Evolutionary conservation across 2,329 filamentous ascomycete species (phyloP).

Genomic region (Stagonosporopsis tanaceti): DNA sequence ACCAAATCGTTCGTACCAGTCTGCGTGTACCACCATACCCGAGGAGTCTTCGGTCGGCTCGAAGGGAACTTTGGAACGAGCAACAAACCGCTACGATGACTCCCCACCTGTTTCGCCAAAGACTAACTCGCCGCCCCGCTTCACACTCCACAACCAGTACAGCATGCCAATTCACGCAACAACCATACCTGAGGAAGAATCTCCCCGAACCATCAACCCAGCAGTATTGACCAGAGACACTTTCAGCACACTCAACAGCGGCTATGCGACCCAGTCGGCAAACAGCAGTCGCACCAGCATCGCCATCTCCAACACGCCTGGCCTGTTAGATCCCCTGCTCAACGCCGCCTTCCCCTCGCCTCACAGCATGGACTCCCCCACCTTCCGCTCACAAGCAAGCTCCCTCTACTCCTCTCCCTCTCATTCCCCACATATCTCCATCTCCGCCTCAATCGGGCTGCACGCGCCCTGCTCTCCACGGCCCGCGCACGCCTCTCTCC

Average conservation of each 20-base stretch:
- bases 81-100: slow-evolving; percentile 27
- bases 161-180: slow-evolving; percentile 42
- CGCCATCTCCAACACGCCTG: slow-evolving; percentile 22
- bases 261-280: slow-evolving; percentile 18
- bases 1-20: slow-evolving; percentile 28
- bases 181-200: slow-evolving; percentile 35
- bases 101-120: slow-evolving; percentile 53
- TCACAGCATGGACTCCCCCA: slow-evolving; percentile 16
- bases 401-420: slow-evolving; percentile 24
- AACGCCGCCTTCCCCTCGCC: slow-evolving; percentile 30
- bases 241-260: slow-evolving; percentile 31
- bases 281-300: slow-evolving; percentile 24
- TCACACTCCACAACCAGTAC: slow-evolving; percentile 23
- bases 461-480: slow-evolving; percentile 35
- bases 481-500: slow-evolving; percentile 30
- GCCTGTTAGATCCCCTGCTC: slow-evolving; percentile 33
- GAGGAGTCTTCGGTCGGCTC: slow-evolving; percentile 35
- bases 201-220: slow-evolving; percentile 37
- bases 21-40: slow-evolving; percentile 34
- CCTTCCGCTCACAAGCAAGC: slow-evolving; percentile 24
- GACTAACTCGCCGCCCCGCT: slow-evolving; percentile 34
- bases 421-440: slow-evolving; percentile 13
- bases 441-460: slow-evolving; percentile 1
- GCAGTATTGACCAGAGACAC: slow-evolving; percentile 35
- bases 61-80: slow-evolving; percentile 20